These are phyloP conservation scores for Pseudopyricularia cyperi DNA, from an alignment of 2,329 filamentous ascomycete genomes.

Conservation along the genomic window DNA sequence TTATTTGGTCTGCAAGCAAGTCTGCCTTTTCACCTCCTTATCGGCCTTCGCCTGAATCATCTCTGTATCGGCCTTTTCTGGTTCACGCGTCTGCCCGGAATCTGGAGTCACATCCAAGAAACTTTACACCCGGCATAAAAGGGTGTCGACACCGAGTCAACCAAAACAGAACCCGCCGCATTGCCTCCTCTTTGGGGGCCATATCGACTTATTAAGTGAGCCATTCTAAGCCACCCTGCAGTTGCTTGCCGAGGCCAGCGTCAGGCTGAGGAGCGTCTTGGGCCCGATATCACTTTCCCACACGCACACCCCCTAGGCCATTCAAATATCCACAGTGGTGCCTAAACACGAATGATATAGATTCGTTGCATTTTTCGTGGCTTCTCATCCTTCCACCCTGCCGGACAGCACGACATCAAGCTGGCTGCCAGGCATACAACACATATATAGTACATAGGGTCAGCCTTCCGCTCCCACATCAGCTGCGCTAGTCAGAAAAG, in stretches of 20 bases:
- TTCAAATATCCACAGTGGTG: not conserved
- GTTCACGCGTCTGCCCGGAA: not conserved
- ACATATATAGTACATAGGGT: not conserved
- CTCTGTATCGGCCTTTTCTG: too few relatives aligned
- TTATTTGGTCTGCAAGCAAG: not conserved
- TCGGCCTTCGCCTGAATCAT: not conserved
- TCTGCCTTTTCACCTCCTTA: not conserved
- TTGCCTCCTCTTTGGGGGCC: not conserved
- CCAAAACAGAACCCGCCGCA: not conserved
- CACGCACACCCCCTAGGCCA: too few relatives aligned
- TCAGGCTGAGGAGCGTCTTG: not conserved
- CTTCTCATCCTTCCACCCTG: not conserved
- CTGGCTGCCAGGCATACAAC: not conserved
- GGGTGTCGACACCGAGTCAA: not conserved
- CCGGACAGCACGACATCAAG: not conserved
- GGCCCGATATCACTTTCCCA: not conserved
- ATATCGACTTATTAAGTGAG: not conserved
- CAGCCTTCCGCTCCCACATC: not conserved
- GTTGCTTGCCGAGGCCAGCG: not conserved
- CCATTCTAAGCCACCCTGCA: not conserved
- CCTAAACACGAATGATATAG: not conserved
- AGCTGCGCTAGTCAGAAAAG: too few relatives aligned
- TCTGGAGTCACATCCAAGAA: not conserved
- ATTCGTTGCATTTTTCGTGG: too few relatives aligned
- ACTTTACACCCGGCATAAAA: not conserved